A percentile compares a stretch with the other conserved stretches of the same genome.
Evolutionary conservation across 345 rosid genomes (phyloP).

Genomic region (Mallotus nudiflorus): DNA sequence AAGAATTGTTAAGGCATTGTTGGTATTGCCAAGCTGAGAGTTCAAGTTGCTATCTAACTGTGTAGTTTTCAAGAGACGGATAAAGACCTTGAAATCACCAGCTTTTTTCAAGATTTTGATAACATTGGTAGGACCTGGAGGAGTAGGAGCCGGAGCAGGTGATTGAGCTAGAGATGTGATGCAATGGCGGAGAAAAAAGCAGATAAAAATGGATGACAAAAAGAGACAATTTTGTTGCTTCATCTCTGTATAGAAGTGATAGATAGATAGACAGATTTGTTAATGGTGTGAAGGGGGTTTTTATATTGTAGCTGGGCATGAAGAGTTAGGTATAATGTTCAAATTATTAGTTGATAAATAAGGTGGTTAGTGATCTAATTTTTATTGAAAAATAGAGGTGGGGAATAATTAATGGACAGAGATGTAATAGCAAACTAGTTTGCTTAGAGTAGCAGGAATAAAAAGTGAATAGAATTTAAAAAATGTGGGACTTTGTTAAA

Average conservation of each 20-base stretch:
- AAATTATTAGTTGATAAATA: not conserved
- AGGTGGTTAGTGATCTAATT: not conserved
- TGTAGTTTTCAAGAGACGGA: conserved; percentile 22
- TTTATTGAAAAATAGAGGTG: not conserved
- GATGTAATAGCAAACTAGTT: conserved; percentile 6
- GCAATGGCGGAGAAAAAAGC: not conserved
- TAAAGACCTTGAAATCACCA: conserved; percentile 18
- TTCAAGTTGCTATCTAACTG: conserved; percentile 27
- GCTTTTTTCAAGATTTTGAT: conserved; percentile 44
- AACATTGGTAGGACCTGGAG: conserved; percentile 43
- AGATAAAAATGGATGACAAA: not conserved
- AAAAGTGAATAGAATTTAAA: not conserved
- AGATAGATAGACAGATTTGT: not conserved
- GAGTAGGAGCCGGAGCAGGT: conserved; percentile 18
- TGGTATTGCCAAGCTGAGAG: conserved; percentile 16
- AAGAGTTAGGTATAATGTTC: conserved; percentile 4
- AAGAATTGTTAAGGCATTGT: conserved; percentile 24
- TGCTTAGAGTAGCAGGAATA: conserved; percentile 13
- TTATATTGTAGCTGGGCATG: not conserved
- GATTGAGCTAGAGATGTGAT: conserved; percentile 14
- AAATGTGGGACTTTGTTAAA: not conserved
- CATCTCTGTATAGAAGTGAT: not conserved
- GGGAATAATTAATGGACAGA: not conserved
- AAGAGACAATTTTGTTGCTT: not conserved
- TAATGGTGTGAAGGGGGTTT: not conserved